Evolutionary conservation across 306 rosid species (phyloP).

Genomic region (Cucurbita ficifolia): DNA sequence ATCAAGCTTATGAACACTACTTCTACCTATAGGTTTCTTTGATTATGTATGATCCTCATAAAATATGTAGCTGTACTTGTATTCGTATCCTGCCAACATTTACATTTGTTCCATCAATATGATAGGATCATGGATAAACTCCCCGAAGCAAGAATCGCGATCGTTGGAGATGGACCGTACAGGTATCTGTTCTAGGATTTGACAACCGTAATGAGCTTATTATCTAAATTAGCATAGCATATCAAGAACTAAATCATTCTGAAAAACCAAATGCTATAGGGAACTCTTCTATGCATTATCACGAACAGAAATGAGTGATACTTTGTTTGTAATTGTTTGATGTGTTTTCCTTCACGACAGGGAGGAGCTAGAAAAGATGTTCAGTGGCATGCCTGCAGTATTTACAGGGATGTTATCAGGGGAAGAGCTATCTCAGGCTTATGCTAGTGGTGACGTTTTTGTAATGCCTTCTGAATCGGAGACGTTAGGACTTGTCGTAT

Average conservation of each 20-base stretch:
- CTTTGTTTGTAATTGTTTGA: neutral
- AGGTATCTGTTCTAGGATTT: constrained; percentile 30
- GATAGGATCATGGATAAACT: constrained; percentile 80
- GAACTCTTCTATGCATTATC: neutral
- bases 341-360: constrained; percentile 27
- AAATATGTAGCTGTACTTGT: neutral
- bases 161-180: constrained; percentile 91
- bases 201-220: neutral
- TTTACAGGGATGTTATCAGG: constrained; percentile 96
- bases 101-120: constrained; percentile 11
- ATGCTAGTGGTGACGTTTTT: constrained; percentile 83
- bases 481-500: constrained; percentile 86
- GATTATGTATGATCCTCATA: neutral
- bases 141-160: constrained; percentile 81
- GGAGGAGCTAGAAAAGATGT: constrained; percentile 79
- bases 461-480: constrained; percentile 98
- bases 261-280: neutral
- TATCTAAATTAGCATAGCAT: neutral
- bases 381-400: constrained; percentile 76
- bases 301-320: neutral
- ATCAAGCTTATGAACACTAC: too few relatives aligned
- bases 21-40: too few relatives aligned
- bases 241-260: neutral
- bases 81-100: neutral
- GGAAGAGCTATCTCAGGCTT: constrained; percentile 91